phyloP scores from a whole-genome alignment of 805 yeast genomes.

The Saccharomycopsis fibuligera region DNA sequence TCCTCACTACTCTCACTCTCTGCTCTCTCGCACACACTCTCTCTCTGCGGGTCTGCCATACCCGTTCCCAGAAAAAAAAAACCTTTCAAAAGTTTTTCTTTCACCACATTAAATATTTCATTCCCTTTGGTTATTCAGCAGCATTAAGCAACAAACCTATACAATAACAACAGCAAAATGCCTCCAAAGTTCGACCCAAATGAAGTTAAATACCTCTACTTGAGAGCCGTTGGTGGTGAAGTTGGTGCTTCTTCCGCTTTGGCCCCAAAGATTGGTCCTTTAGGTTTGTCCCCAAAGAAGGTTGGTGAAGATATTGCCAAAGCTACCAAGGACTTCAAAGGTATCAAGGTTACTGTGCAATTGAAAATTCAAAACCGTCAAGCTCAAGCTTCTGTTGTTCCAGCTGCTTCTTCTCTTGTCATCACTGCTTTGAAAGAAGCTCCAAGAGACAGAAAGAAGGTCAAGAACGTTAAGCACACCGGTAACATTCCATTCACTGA shows the following conservation, averaged over 20 bases:
- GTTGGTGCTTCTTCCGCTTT: conserved; percentile 99
- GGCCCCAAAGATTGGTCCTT: conserved; percentile 99
- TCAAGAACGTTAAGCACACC: conserved; percentile 98
- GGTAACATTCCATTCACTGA: conserved; percentile 98
- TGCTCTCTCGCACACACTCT: too few species aligned
- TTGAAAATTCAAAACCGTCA: conserved; percentile 99
- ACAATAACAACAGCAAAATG: too few species aligned
- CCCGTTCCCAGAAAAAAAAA: too few species aligned
- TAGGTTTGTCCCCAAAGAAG: conserved; percentile 99
- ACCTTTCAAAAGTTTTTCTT: too few species aligned
- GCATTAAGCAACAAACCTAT: too few species aligned
- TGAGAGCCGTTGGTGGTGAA: conserved; percentile 99
- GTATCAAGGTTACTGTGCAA: conserved; percentile 98
- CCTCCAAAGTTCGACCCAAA: conserved; percentile 98
- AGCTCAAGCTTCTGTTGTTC: conserved; percentile 97
- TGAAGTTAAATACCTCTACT: conserved; percentile 97
- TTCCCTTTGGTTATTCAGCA: too few species aligned
- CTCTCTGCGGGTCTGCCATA: too few species aligned
- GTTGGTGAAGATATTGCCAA: conserved; percentile 99
- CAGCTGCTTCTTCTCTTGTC: conserved; percentile 98
- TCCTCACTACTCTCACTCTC: too few species aligned
- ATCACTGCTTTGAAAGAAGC: conserved; percentile 99
- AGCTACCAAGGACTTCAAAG: conserved; percentile 98
- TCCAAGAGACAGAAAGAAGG: conserved; percentile 99
- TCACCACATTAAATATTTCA: too few species aligned